Evolutionary conservation across 768 basidiomycete species (phyloP), one percentile per base, ranked within the genome.

Genomic region (Hirschioporus abietinus): DNA sequence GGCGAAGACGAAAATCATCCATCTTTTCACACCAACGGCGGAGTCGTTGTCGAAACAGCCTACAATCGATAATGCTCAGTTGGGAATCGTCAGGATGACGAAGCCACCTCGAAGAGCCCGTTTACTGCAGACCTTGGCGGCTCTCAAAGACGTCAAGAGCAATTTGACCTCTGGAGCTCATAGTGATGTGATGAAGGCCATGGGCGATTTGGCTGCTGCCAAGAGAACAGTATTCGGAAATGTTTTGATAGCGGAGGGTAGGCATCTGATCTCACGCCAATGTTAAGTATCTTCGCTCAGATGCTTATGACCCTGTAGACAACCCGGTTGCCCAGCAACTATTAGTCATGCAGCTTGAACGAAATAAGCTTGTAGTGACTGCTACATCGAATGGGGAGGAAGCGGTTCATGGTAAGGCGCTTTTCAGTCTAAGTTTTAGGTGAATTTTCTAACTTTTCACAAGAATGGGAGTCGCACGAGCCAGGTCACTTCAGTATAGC

Each of bases 171-270:
- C 78, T 25, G 73, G 72, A 65, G 74, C 78, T 36, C 70, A 76
- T 60, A 73, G 78, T n/a, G 79, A 78, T 42, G 74, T 80, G 1
- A 68, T 78, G 1, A 79, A 78, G 68, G 76, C 82, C 1, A 76
- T 81, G 12, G 87, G 86, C 65, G 82, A 84, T 62, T 69, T 82
- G 17, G 76, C 79, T 5, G 72, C 79, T 30, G 79, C 80, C 20
- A 84, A 83, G 62, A 79, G 87, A 25, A 87, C 84, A 3, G 77
- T 90, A 5, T 87, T 76, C 70, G 89, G 88, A 24, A 88, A 87
- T 67, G 83, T 92, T 9, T 81, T 92, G 12, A 82, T 92, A 24
- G 90, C 89, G 3, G 90, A 91, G 83, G 89, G 89, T 86, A 57
- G 60, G 75, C 68, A 20, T 18, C 26, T 25, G 57, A 62, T 23